Evolutionary conservation across 495 filamentous ascomycete genomes (phyloP).

Genomic region (Penicillium verhagenii): DNA sequence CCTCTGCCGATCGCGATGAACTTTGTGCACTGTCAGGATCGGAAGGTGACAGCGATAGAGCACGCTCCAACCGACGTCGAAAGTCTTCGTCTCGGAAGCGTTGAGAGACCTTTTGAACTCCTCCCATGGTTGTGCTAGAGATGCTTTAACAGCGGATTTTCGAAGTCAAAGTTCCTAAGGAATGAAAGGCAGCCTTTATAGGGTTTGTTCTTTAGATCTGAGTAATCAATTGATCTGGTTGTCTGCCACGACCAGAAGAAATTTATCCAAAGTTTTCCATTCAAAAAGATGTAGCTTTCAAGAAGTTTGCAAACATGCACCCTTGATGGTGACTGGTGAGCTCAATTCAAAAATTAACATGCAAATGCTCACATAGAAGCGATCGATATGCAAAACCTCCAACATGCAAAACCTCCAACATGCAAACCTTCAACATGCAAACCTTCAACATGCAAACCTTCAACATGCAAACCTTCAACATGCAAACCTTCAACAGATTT

Average conservation of each 20-base stretch:
- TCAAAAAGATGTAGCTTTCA: too few species aligned
- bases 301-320: too few species aligned
- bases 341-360: too few species aligned
- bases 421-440: too few species aligned
- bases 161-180: too few species aligned
- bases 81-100: neutral
- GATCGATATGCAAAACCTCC: too few species aligned
- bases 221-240: neutral
- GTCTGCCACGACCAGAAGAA: too few species aligned
- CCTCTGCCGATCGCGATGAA: neutral
- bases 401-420: too few species aligned
- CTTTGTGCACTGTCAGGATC: neutral
- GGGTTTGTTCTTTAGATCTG: neutral
- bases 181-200: neutral
- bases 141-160: neutral
- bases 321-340: too few species aligned
- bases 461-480: neutral
- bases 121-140: neutral
- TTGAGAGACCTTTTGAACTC: neutral
- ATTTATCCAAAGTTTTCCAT: too few species aligned
- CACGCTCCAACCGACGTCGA: neutral
- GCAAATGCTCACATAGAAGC: too few species aligned
- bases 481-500: neutral
- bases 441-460: too few species aligned
- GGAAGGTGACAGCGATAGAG: constrained; percentile 1